Evolutionary conservation across 495 filamentous ascomycete species (phyloP), one percentile per base, ranked within the genome.

Genomic region (Podospora pseudocomata): DNA sequence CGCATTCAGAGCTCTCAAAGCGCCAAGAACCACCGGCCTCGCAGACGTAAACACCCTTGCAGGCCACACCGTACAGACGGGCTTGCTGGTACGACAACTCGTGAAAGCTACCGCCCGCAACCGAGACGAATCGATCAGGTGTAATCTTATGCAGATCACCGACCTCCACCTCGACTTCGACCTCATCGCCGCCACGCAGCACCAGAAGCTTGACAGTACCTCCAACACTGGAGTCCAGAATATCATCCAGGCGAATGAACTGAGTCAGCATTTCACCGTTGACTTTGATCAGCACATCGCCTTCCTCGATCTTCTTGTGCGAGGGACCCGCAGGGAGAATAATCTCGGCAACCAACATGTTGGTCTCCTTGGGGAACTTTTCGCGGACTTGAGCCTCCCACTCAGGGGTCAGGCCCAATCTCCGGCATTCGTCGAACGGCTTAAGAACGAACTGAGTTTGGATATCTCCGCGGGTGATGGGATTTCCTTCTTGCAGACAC

Each of bases 361-460:
- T 94, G 18, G 93, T 97, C 79, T 97, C 95, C 70, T 91, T 91
- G 1, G 95, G 96, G 71, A 96, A 96, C 13, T 84, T 82, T 72
- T 91, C 87, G 53, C 95, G 86, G 63, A 97, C 86, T 54, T 87
- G 86, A 34, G 88, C 88, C 79, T 99, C 96, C 89, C 91, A 96
- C 68, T 94, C 86, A 0, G 92, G 84, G 2, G 86, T 90, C 64
- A 99, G 83, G 18, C 95, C 95, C 5, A 99, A 83, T 70, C 95
- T 87, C 49, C 94, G 90, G 78, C 96, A 98, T 77, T 99, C 95
- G 73, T 99, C 95, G 73, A 99, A 99, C 0, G 95, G 93, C 75
- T 97, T 97, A 65, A 97, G 86, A 15, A 97, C 83, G 90, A 96
- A 99, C 77, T 98, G 96, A 49, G 91, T 94, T 74, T 99, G 95